Percentiles rank a stretch among this genome's conserved stretches.
phyloP scores from a whole-genome alignment of 2,329 filamentous ascomycete species.

The Cytospora chrysosperma region DNA sequence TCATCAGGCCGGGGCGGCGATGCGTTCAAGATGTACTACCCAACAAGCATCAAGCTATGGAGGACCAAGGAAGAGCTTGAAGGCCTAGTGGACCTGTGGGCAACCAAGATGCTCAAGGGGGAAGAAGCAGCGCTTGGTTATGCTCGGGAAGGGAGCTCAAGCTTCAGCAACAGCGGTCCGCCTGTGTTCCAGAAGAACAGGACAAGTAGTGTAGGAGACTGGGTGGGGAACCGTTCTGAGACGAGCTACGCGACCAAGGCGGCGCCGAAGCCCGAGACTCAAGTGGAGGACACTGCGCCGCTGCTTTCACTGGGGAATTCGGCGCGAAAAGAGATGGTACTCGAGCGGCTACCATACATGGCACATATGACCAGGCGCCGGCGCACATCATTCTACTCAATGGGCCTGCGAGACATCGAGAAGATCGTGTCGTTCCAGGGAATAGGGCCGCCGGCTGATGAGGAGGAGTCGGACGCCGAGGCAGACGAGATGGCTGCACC shows the following conservation, averaged over 20 bases:
- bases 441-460: constrained; percentile 44
- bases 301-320: constrained; percentile 62
- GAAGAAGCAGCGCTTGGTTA: constrained; percentile 33
- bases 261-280: constrained; percentile 25
- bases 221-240: constrained; percentile 24
- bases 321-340: constrained; percentile 70
- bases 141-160: not conserved
- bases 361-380: constrained; percentile 58
- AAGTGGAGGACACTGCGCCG: constrained; percentile 34
- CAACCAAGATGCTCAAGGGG: constrained; percentile 58
- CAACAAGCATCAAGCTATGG: constrained; percentile 81
- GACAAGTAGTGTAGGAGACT: constrained; percentile 25
- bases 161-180: constrained; percentile 40
- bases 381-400: constrained; percentile 36
- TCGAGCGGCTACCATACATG: constrained; percentile 87
- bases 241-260: constrained; percentile 28
- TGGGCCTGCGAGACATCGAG: constrained; percentile 59
- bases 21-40: constrained; percentile 89
- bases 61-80: constrained; percentile 79
- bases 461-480: constrained; percentile 45
- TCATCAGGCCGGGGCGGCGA: constrained; percentile 49
- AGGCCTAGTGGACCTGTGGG: constrained; percentile 68
- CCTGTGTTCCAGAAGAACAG: constrained; percentile 49
- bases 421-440: constrained; percentile 68
- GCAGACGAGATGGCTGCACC: constrained; percentile 37